Percentiles rank a stretch among this genome's conserved stretches.
Conservation (phyloP, 75 land plant genomes). For the Adiantum capillusveneris region DNA sequence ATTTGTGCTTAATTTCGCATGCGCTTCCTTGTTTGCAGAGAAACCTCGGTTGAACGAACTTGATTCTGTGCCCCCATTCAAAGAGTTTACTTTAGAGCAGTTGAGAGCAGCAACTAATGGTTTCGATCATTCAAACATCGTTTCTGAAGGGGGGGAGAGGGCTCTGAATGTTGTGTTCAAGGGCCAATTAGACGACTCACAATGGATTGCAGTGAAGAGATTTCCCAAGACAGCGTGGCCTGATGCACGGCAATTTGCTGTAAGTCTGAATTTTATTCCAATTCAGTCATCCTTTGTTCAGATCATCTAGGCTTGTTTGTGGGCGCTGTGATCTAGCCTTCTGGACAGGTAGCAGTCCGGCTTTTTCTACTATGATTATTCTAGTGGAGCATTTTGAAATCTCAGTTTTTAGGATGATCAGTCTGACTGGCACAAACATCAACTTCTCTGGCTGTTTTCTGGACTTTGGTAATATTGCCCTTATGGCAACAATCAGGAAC, state of each 20-base stretch:
- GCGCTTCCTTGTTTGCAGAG: background rate
- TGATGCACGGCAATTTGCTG: slow-evolving; percentile 77
- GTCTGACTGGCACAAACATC: too few species aligned
- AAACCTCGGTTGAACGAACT: background rate
- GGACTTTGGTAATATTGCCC: too few species aligned
- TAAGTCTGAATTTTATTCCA: slow-evolving; percentile 6
- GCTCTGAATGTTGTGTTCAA: slow-evolving; percentile 91
- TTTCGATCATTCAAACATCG: slow-evolving; percentile 69
- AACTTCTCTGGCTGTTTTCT: too few species aligned
- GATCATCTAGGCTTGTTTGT: too few species aligned
- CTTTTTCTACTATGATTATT: too few species aligned
- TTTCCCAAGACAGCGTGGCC: slow-evolving; percentile 86
- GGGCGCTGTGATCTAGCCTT: too few species aligned
- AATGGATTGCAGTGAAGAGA: slow-evolving; percentile 79
- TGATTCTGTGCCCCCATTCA: slow-evolving; percentile 41
- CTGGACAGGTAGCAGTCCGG: too few species aligned
- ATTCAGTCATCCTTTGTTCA: too few species aligned
- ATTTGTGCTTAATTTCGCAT: too few species aligned
- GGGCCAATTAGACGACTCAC: slow-evolving; percentile 47
- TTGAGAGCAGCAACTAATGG: slow-evolving; percentile 72
- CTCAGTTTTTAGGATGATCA: too few species aligned
- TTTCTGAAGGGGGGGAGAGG: slow-evolving; percentile 95
- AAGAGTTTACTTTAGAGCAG: slow-evolving; percentile 58
- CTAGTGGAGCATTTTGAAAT: too few species aligned
- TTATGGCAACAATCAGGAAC: too few species aligned